phyloP scores from a whole-genome alignment of 2,329 filamentous ascomycete species.

The Arthrinium phaeospermum region DNA sequence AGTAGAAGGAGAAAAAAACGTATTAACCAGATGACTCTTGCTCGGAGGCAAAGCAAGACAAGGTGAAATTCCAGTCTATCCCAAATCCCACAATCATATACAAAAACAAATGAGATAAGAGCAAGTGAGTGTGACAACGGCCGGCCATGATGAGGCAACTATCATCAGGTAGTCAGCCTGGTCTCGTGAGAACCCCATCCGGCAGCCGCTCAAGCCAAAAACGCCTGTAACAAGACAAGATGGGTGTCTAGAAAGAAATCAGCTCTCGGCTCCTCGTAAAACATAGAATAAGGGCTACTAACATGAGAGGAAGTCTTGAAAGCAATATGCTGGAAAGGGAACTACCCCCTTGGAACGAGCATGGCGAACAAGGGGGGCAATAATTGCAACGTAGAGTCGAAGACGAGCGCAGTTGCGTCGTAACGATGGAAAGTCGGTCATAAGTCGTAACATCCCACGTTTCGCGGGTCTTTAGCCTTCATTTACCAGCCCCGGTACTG shows the following conservation, averaged over 20 bases:
- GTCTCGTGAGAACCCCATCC: background rate
- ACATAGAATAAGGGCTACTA: background rate
- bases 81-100: background rate
- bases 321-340: background rate
- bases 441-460: background rate
- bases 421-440: background rate
- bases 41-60: background rate
- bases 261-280: background rate
- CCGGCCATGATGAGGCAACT: too few species aligned
- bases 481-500: constrained; percentile 1
- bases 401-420: background rate
- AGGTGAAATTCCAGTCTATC: background rate
- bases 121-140: background rate
- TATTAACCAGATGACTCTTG: background rate
- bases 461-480: background rate
- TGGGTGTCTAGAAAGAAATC: background rate
- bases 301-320: background rate
- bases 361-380: background rate
- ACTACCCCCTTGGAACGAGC: background rate
- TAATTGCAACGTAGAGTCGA: background rate
- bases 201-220: background rate
- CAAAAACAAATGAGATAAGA: background rate
- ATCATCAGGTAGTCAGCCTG: background rate
- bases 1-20: background rate
- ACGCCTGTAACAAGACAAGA: background rate